phyloP scores from a whole-genome alignment of 345 rosid species.

The Passiflora organensis region DNA sequence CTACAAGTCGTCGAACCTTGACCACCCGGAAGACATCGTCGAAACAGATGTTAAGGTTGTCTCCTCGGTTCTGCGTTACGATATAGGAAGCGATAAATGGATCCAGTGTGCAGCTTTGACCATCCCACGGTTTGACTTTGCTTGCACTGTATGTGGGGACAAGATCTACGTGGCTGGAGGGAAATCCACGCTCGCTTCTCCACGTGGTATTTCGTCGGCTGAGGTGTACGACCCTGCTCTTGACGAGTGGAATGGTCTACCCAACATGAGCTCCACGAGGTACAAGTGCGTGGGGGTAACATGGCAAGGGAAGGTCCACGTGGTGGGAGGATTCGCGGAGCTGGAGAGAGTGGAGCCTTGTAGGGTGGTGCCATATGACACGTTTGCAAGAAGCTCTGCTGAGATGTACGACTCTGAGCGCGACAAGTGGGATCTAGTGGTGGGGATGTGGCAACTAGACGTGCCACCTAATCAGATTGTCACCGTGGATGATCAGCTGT shows the following conservation, averaged over 20 bases:
- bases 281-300: slow-evolving; percentile 50
- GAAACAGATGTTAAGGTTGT: slow-evolving; percentile 19
- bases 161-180: slow-evolving; percentile 52
- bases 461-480: slow-evolving; percentile 54
- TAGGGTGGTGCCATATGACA: slow-evolving; percentile 8
- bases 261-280: slow-evolving; percentile 35
- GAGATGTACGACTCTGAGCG: slow-evolving; percentile 35
- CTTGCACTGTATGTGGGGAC: slow-evolving; percentile 25
- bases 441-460: slow-evolving; percentile 56
- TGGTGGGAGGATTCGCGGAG: slow-evolving; percentile 46
- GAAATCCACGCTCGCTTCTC: slow-evolving; percentile 20
- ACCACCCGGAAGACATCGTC: slow-evolving; percentile 7
- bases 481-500: slow-evolving; percentile 22
- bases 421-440: slow-evolving; percentile 35
- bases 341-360: slow-evolving; percentile 20
- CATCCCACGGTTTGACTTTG: slow-evolving; percentile 42
- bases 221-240: slow-evolving; percentile 37
- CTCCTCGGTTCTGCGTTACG: slow-evolving; percentile 28
- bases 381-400: slow-evolving; percentile 43
- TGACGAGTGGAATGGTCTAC: slow-evolving; percentile 34
- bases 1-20: slow-evolving; percentile 10
- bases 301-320: slow-evolving; percentile 50
- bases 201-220: slow-evolving; percentile 36
- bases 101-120: slow-evolving; percentile 23
- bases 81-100: slow-evolving; percentile 27